Conservation (phyloP, 116 monocot species). For the Dioscorea cayenensis region DNA sequence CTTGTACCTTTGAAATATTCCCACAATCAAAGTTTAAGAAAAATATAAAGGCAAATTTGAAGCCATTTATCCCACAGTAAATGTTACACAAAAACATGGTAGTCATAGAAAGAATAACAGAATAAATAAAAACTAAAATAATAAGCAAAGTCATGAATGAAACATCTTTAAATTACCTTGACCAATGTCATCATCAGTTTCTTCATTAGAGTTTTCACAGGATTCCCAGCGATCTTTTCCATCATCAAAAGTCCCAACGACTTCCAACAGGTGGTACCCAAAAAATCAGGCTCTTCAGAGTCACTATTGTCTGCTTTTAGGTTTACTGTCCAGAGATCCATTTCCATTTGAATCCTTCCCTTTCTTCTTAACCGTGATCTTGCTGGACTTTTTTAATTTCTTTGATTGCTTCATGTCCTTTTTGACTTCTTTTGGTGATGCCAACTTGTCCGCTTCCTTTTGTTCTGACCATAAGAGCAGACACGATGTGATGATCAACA, state of each 20-base stretch:
- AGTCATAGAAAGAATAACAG: neutral
- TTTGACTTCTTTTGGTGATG: slow-evolving; percentile 13
- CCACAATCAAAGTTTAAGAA: neutral
- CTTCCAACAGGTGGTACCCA: slow-evolving; percentile 79
- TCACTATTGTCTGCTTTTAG: slow-evolving; percentile 12
- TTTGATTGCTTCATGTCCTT: slow-evolving; percentile 31
- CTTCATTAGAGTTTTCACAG: slow-evolving; percentile 11
- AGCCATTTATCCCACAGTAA: neutral
- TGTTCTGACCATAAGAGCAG: slow-evolving; percentile 31
- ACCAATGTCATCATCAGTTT: slow-evolving; percentile 18
- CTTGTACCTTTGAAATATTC: neutral
- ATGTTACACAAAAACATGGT: neutral
- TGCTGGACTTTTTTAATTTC: slow-evolving; percentile 12
- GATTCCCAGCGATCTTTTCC: slow-evolving; percentile 72
- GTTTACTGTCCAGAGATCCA: slow-evolving; percentile 10
- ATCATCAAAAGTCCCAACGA: slow-evolving; percentile 87
- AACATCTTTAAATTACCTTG: slow-evolving; percentile 23
- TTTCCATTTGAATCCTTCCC: slow-evolving; percentile 10
- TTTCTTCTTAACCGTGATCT: slow-evolving; percentile 15
- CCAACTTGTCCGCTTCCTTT: slow-evolving; percentile 37
- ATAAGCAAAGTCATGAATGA: neutral
- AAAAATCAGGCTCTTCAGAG: slow-evolving; percentile 53
- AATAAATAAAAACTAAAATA: neutral
- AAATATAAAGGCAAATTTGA: neutral
- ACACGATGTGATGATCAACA: neutral